phyloP scores from a whole-genome alignment of 345 rosid species.

The Turritis glabra region DNA sequence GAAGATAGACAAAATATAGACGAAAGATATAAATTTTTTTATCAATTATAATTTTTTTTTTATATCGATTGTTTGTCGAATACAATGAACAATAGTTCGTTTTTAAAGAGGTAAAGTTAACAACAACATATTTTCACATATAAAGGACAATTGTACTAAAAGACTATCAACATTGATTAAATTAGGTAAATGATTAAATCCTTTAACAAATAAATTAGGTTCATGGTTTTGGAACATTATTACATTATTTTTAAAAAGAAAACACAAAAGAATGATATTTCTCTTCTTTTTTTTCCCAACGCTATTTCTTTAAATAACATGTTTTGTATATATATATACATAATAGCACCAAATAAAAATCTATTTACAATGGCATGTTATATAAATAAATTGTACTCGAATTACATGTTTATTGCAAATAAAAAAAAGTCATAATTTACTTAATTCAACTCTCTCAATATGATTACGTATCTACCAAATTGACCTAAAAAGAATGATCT shows the following conservation, averaged over 20 bases:
- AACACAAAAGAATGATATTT: neutral
- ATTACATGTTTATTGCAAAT: neutral
- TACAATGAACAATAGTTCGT: neutral
- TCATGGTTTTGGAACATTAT: neutral
- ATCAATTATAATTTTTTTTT: neutral
- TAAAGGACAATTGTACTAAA: neutral
- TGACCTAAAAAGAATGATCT: neutral
- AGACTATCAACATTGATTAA: neutral
- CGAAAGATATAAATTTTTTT: neutral
- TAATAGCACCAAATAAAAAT: neutral
- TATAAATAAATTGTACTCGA: neutral
- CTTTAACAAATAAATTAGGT: neutral
- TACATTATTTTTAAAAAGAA: neutral
- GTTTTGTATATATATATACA: neutral
- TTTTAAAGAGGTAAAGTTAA: neutral
- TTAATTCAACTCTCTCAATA: neutral
- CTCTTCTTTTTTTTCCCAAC: neutral
- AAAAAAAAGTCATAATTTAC: neutral
- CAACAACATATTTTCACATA: neutral
- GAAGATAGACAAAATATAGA: neutral
- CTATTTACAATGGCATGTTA: neutral
- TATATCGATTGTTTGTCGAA: neutral
- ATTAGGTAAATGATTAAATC: neutral
- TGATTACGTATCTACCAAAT: neutral
- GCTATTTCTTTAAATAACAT: neutral